These are phyloP conservation scores for Brettanomyces anomalus DNA, from an alignment of 805 yeast genomes.

Conservation along the genomic window DNA sequence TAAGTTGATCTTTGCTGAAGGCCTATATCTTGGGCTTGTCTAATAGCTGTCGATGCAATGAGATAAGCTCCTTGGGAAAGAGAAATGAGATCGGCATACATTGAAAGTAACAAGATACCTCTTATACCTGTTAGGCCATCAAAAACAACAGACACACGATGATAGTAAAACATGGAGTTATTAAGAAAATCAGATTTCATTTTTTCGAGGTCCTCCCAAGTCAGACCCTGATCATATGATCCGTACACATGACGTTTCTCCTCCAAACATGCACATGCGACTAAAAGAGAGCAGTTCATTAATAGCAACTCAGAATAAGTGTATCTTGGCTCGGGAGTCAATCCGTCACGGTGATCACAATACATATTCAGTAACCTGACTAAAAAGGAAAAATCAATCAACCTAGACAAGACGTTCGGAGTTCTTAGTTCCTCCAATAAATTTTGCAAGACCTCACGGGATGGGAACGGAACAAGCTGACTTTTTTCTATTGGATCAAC, in stretches of 20 bases:
- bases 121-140: slow-evolving; percentile 45
- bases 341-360: slow-evolving; percentile 19
- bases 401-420: not conserved
- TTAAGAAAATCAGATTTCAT: slow-evolving; percentile 25
- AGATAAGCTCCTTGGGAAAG: slow-evolving; percentile 32
- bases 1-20: slow-evolving; percentile 42
- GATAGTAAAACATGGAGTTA: slow-evolving; percentile 44
- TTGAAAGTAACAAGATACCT: slow-evolving; percentile 40
- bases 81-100: slow-evolving; percentile 26
- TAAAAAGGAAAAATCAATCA: slow-evolving; percentile 5
- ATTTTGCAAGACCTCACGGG: slow-evolving; percentile 12
- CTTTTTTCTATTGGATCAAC: slow-evolving; percentile 24
- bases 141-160: slow-evolving; percentile 37
- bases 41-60: slow-evolving; percentile 36
- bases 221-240: not conserved
- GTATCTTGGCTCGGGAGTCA: slow-evolving; percentile 15
- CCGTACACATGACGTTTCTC: slow-evolving; percentile 4
- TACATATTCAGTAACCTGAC: slow-evolving; percentile 8
- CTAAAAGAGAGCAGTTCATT: slow-evolving; percentile 22
- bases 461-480: slow-evolving; percentile 24
- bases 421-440: slow-evolving; percentile 10
- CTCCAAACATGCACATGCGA: slow-evolving; percentile 8
- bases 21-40: slow-evolving; percentile 51
- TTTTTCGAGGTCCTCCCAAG: slow-evolving; percentile 8
- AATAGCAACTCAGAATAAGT: slow-evolving; percentile 25